Percentiles rank a stretch among this genome's conserved stretches.
Evolutionary conservation across 768 basidiomycete species (phyloP).

Genomic region (Lactarius pseudohatsudake): DNA sequence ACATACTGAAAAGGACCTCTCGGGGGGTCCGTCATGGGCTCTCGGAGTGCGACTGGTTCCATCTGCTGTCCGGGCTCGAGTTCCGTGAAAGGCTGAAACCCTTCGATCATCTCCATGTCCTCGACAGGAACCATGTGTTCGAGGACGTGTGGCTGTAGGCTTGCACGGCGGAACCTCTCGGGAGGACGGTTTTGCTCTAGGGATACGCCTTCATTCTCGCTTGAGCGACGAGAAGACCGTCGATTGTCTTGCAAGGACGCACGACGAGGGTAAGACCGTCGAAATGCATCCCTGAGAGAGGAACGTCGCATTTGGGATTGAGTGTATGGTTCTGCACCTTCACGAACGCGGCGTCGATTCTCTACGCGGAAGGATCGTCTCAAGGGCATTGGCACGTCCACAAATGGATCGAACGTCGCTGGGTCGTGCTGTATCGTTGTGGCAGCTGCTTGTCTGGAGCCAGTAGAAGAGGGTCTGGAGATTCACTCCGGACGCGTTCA

Average conservation of each 20-base stretch:
- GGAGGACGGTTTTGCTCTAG: not conserved
- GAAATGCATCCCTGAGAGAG: not conserved
- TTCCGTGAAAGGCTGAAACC: conserved; percentile 24
- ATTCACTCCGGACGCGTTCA: conserved; percentile 10
- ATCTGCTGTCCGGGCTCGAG: conserved; percentile 8
- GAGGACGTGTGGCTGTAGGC: conserved; percentile 13
- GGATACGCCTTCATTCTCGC: conserved; percentile 10
- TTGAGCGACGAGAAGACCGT: not conserved
- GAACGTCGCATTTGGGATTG: conserved; percentile 6
- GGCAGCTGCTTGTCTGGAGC: conserved; percentile 3
- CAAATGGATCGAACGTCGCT: conserved; percentile 10
- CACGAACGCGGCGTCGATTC: conserved; percentile 3
- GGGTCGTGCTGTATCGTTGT: conserved; percentile 2
- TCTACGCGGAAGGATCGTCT: conserved; percentile 11
- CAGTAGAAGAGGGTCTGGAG: conserved; percentile 19
- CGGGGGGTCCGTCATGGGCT: conserved; percentile 4
- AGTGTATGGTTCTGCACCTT: not conserved
- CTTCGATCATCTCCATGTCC: conserved; percentile 22
- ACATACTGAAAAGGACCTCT: not conserved
- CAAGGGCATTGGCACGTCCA: conserved; percentile 2
- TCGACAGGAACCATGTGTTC: conserved; percentile 20
- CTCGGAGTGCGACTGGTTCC: conserved; percentile 11
- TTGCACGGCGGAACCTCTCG: conserved; percentile 1
- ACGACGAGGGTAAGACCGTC: conserved; percentile 7
- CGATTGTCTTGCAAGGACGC: conserved; percentile 2